Conservation (phyloP, 192 early-diverging fungal species). For the Mortierella hygrophila region DNA sequence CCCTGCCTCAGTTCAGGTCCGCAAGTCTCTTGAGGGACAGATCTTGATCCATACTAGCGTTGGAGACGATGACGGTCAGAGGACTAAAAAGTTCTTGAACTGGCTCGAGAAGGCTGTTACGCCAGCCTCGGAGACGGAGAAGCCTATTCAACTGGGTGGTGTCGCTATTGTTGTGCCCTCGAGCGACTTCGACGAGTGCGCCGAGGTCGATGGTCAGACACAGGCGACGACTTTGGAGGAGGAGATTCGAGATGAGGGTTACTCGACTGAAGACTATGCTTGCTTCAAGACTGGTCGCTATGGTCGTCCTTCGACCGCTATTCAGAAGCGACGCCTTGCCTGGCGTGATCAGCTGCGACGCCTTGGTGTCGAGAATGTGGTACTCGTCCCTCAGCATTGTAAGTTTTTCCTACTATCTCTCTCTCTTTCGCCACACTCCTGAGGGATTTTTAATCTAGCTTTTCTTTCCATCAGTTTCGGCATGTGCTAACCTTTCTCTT, state of each 20-base stretch:
- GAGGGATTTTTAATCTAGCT: background rate
- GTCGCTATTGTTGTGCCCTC: slow-evolving; percentile 50
- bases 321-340: slow-evolving; percentile 42
- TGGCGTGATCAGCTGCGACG: slow-evolving; percentile 52
- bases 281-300: slow-evolving; percentile 49
- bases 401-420: background rate
- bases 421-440: background rate
- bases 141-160: slow-evolving; percentile 37
- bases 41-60: slow-evolving; percentile 52
- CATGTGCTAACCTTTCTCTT: background rate
- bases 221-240: slow-evolving; percentile 23
- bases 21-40: slow-evolving; percentile 37
- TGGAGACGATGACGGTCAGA: slow-evolving; percentile 42
- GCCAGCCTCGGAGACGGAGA: slow-evolving; percentile 24
- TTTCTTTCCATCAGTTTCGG: background rate
- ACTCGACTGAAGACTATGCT: slow-evolving; percentile 54
- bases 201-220: slow-evolving; percentile 12
- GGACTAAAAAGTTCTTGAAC: slow-evolving; percentile 49
- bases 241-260: slow-evolving; percentile 47
- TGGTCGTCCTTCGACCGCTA: slow-evolving; percentile 33
- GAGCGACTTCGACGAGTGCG: slow-evolving; percentile 51
- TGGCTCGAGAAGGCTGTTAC: slow-evolving; percentile 50
- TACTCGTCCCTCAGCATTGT: slow-evolving; percentile 48
- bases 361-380: slow-evolving; percentile 47
- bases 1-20: slow-evolving; percentile 45